phyloP scores from a whole-genome alignment of 169 alveolate species.

The Plasmodium yoelii region DNA sequence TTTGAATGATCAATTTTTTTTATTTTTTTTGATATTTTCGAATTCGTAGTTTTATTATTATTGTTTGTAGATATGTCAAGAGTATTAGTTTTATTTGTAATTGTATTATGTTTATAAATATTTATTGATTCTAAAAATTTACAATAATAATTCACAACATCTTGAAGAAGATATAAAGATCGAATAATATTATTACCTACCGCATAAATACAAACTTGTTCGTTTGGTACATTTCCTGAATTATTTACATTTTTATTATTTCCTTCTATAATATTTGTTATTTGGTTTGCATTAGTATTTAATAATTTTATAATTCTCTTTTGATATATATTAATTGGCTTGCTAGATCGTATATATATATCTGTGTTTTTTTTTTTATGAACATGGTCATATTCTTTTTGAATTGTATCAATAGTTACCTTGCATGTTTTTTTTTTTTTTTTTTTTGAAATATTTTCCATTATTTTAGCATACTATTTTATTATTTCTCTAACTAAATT shows the following conservation, averaged over 20 bases:
- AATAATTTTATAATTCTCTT: slow-evolving; percentile 22
- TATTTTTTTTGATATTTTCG: neutral
- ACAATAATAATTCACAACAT: slow-evolving; percentile 25
- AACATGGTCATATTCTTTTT: slow-evolving; percentile 29
- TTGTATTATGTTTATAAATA: neutral
- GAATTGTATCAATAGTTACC: slow-evolving; percentile 35
- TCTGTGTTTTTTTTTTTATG: slow-evolving; percentile 31
- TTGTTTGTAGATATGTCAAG: neutral
- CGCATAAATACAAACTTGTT: slow-evolving; percentile 24
- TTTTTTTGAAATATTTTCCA: neutral
- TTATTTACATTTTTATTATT: slow-evolving; percentile 7
- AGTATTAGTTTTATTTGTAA: neutral
- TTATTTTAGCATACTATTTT: no score
- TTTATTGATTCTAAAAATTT: slow-evolving; percentile 7
- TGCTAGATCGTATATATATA: slow-evolving; percentile 25
- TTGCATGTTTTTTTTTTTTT: slow-evolving; percentile 17
- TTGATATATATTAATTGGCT: slow-evolving; percentile 26
- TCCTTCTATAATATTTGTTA: slow-evolving; percentile 38
- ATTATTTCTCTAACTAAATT: no score
- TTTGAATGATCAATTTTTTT: neutral
- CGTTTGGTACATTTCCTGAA: neutral
- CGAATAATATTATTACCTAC: slow-evolving; percentile 40
- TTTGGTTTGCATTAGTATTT: slow-evolving; percentile 14
- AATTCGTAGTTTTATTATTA: neutral
- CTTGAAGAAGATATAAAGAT: slow-evolving; percentile 47